phyloP scores from a whole-genome alignment of 2,329 filamentous ascomycete species.

The Colletotrichum magnum region DNA sequence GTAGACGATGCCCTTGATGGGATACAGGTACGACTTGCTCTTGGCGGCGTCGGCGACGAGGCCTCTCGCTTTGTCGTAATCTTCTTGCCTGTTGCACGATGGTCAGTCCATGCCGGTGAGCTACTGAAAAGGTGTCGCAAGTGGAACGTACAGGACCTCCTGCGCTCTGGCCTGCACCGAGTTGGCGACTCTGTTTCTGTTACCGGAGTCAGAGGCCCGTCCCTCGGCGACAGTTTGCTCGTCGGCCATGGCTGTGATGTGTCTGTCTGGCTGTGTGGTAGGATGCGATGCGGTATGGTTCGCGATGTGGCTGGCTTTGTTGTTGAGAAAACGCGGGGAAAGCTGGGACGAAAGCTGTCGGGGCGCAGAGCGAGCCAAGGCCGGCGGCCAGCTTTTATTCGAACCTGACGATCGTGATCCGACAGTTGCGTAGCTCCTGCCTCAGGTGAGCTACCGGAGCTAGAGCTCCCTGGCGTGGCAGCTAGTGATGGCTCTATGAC shows the following conservation, averaged over 20 bases:
- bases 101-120: slow-evolving; percentile 25
- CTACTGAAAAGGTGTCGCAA: neutral
- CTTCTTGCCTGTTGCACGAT: slow-evolving; percentile 68
- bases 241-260: slow-evolving; percentile 25
- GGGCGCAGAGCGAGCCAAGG: neutral
- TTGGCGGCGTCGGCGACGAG: slow-evolving; percentile 78
- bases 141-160: slow-evolving; percentile 60
- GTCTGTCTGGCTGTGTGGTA: neutral
- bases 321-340: neutral
- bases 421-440: slow-evolving; percentile 27
- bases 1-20: slow-evolving; percentile 79
- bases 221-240: slow-evolving; percentile 27
- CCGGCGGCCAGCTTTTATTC: slow-evolving; percentile 27
- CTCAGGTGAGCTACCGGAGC: slow-evolving; percentile 19
- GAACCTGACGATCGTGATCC: slow-evolving; percentile 33
- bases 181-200: slow-evolving; percentile 49
- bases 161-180: slow-evolving; percentile 62
- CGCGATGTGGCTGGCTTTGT: neutral
- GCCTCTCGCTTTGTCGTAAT: slow-evolving; percentile 75
- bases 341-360: neutral
- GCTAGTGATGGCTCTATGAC: slow-evolving; percentile 38
- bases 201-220: slow-evolving; percentile 19
- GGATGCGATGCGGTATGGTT: neutral
- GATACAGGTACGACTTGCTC: slow-evolving; percentile 82
- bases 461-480: slow-evolving; percentile 33